phyloP scores from a whole-genome alignment of 192 early-diverging fungal genomes.

The Coemansia sp. region DNA sequence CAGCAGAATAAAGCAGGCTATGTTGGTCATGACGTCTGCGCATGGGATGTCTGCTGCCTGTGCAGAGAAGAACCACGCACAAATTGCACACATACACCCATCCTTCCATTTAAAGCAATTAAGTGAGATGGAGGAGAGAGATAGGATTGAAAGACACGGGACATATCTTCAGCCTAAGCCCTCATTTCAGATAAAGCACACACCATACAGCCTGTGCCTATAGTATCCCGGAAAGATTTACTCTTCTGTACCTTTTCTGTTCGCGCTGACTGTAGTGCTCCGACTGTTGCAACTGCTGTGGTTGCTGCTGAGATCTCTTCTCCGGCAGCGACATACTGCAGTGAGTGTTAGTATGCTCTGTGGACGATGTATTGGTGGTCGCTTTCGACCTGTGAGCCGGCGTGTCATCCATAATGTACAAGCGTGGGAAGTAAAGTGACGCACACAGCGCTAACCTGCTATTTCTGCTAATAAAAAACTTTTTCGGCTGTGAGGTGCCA shows the following conservation, averaged over 20 bases:
- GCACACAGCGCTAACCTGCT: background rate
- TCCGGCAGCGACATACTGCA: background rate
- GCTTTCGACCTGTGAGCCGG: background rate
- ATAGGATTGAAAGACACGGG: background rate
- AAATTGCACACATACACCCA: background rate
- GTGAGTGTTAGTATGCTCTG: background rate
- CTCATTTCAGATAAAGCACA: background rate
- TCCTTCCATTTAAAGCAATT: background rate
- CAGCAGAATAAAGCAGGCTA: background rate
- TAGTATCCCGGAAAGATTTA: background rate
- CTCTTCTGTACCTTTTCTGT: conserved; percentile 1
- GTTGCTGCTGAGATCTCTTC: background rate
- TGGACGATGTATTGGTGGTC: background rate
- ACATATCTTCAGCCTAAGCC: background rate
- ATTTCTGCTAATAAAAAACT: background rate
- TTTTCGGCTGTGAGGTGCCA: background rate
- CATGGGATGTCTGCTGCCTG: background rate
- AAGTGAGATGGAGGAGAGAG: background rate
- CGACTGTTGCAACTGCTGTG: background rate
- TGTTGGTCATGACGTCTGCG: conserved; percentile 3
- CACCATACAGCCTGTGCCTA: background rate
- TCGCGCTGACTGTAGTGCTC: background rate
- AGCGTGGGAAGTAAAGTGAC: background rate
- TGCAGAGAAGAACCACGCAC: background rate
- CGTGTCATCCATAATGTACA: conserved; percentile 6